Evolutionary conservation across 2,329 filamentous ascomycete species (phyloP).

Genomic region (Botryotinia convoluta): DNA sequence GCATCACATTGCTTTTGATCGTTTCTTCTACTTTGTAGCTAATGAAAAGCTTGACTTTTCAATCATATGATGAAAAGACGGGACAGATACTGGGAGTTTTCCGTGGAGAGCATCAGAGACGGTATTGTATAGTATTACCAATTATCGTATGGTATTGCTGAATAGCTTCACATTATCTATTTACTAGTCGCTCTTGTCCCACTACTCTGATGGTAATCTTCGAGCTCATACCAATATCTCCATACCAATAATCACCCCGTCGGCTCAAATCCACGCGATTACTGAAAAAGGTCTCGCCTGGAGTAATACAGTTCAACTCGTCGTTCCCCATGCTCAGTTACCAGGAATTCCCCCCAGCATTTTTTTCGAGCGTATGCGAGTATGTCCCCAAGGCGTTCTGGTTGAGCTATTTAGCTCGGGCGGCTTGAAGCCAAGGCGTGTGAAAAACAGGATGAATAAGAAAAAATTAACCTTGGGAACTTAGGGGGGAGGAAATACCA

Average conservation of each 20-base stretch:
- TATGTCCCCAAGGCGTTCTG: slow-evolving; percentile 12
- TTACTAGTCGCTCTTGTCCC: background rate
- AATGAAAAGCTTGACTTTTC: slow-evolving; percentile 7
- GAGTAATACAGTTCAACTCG: background rate
- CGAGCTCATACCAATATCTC: background rate
- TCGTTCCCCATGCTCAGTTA: background rate
- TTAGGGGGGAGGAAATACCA: background rate
- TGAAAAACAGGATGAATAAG: background rate
- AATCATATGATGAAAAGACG: slow-evolving; percentile 13
- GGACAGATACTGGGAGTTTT: background rate
- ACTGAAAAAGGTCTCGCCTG: background rate
- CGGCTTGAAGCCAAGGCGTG: background rate
- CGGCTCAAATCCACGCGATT: background rate
- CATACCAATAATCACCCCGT: background rate
- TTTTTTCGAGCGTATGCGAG: slow-evolving; percentile 9
- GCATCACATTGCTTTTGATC: slow-evolving; percentile 12
- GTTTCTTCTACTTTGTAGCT: background rate
- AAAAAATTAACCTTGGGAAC: background rate
- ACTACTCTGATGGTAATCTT: background rate
- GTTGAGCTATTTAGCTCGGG: slow-evolving; percentile 1
- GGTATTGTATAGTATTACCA: background rate
- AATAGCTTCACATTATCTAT: background rate
- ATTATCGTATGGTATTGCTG: background rate
- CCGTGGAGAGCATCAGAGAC: background rate
- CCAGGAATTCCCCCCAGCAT: slow-evolving; percentile 4